phyloP scores from a whole-genome alignment of 148 eudicot genomes.

The Silene uniflora region DNA sequence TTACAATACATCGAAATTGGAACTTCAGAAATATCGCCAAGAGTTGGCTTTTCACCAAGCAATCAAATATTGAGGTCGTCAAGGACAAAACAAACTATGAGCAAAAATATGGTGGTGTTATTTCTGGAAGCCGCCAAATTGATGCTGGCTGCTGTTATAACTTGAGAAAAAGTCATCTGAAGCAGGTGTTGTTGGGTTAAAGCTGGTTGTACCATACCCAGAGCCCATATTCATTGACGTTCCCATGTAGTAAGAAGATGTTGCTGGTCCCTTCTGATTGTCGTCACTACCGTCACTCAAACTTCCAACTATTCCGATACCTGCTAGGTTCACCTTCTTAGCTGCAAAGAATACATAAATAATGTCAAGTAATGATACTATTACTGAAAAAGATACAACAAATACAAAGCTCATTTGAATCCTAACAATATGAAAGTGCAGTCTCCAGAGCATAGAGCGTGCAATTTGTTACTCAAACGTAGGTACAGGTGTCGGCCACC shows the following conservation, averaged over 20 bases:
- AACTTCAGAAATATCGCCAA: background rate
- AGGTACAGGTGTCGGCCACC: no score
- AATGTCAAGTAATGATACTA: background rate
- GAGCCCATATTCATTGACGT: conserved; percentile 71
- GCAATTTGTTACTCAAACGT: background rate
- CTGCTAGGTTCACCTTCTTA: conserved; percentile 77
- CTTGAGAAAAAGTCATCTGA: conserved; percentile 53
- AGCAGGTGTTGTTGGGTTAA: conserved; percentile 31
- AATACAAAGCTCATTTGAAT: background rate
- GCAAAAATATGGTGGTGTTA: conserved; percentile 22
- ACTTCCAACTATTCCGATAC: conserved; percentile 78
- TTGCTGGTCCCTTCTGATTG: conserved; percentile 53
- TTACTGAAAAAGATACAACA: background rate
- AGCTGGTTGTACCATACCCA: conserved; percentile 46
- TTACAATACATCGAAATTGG: background rate
- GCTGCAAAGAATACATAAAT: conserved; percentile 47
- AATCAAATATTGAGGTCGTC: conserved; percentile 10
- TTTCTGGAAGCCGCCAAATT: conserved; percentile 57
- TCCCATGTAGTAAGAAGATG: conserved; percentile 68
- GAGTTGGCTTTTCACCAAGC: background rate
- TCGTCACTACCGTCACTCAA: conserved; percentile 58
- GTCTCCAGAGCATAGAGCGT: background rate
- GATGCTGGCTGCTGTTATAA: conserved; percentile 43
- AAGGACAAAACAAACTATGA: conserved; percentile 1
- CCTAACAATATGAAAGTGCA: background rate